These are phyloP conservation scores for Komagataella kurtzmanii DNA, from an alignment of 805 yeast genomes.

Conservation along the genomic window DNA sequence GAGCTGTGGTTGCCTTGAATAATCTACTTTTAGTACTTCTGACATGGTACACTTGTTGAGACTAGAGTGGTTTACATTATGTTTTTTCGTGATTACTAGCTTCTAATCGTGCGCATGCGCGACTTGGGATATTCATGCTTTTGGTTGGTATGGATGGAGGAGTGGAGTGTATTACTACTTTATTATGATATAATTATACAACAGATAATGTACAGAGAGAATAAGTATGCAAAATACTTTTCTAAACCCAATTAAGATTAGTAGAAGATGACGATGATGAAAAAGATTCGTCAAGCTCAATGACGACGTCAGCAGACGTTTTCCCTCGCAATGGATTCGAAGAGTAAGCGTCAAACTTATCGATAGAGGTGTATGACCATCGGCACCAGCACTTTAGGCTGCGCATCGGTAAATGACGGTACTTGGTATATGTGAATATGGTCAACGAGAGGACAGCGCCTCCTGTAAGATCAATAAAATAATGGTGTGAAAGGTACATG, in stretches of 20 bases:
- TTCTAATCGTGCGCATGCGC: neutral
- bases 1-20: neutral
- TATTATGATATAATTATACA: neutral
- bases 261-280: neutral
- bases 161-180: neutral
- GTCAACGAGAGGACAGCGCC: conserved; percentile 75
- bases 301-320: neutral
- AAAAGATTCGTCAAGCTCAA: neutral
- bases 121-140: neutral
- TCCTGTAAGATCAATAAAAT: conserved; percentile 85
- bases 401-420: conserved; percentile 47
- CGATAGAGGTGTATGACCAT: conserved; percentile 45
- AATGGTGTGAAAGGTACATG: conserved; percentile 95
- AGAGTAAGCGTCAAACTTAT: conserved; percentile 16
- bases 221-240: neutral
- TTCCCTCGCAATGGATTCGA: conserved; percentile 18
- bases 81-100: neutral
- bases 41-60: neutral
- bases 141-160: neutral
- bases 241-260: neutral
- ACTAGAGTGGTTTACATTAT: too few species aligned
- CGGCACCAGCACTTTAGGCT: conserved; percentile 45
- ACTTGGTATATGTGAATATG: conserved; percentile 58
- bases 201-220: neutral
- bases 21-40: neutral